Percentiles rank a stretch among this genome's conserved stretches.
Conservation (phyloP, 805 yeast species). For the Pichia thaimueangensis region DNA sequence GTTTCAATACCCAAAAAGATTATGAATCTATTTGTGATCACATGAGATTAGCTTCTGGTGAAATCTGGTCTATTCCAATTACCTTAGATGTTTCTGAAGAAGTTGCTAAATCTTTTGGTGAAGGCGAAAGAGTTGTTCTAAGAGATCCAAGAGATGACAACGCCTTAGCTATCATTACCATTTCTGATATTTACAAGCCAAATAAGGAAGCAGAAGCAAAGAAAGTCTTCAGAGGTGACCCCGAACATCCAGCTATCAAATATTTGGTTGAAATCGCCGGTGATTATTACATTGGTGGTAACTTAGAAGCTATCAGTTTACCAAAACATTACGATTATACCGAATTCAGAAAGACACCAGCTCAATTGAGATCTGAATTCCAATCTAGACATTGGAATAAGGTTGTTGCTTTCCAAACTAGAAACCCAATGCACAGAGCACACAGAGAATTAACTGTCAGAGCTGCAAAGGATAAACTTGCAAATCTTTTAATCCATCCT, state of each 20-base stretch:
- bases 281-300: constrained; percentile 84
- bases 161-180: constrained; percentile 74
- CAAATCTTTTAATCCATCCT: constrained; percentile 87
- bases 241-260: constrained; percentile 89
- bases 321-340: constrained; percentile 90
- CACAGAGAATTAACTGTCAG: constrained; percentile 94
- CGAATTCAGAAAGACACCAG: constrained; percentile 82
- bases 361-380: constrained; percentile 83
- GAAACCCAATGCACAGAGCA: constrained; percentile 99
- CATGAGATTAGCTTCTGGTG: constrained; percentile 67
- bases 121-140: constrained; percentile 62
- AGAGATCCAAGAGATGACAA: constrained; percentile 77
- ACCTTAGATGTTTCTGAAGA: constrained; percentile 66
- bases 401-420: constrained; percentile 94
- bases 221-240: constrained; percentile 91
- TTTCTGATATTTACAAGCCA: constrained; percentile 75
- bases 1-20: constrained; percentile 61
- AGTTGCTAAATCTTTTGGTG: constrained; percentile 39
- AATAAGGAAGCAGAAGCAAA: constrained; percentile 75
- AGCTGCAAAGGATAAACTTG: constrained; percentile 90
- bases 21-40: constrained; percentile 61
- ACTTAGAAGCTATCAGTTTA: constrained; percentile 71
- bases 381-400: constrained; percentile 73
- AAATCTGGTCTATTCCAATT: constrained; percentile 89
- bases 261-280: constrained; percentile 71